Percentiles rank a stretch among this genome's conserved stretches.
These are phyloP conservation scores for Ogataea pilisensis DNA, from an alignment of 805 yeast genomes.

Conservation along the genomic window DNA sequence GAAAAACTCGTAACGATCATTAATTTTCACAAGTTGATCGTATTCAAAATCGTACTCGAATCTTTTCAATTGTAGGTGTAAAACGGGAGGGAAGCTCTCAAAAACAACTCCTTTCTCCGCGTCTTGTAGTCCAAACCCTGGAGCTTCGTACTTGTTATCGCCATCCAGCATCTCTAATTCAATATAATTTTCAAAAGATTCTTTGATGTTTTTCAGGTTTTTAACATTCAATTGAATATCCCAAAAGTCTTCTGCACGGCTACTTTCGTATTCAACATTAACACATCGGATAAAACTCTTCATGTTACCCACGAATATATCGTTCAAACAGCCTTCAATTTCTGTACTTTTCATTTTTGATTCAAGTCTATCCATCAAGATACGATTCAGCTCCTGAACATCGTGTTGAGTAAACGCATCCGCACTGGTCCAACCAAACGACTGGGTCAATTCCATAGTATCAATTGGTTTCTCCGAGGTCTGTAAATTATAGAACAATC, in stretches of 20 bases:
- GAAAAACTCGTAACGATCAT: conserved; percentile 89
- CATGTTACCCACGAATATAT: conserved; percentile 95
- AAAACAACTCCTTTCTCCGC: conserved; percentile 96
- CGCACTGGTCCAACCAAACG: conserved; percentile 96
- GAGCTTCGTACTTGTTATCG: conserved; percentile 93
- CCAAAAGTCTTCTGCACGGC: conserved; percentile 95
- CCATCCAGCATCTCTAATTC: conserved; percentile 88
- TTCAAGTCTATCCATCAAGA: conserved; percentile 91
- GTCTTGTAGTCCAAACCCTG: conserved; percentile 85
- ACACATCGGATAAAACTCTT: conserved; percentile 90
- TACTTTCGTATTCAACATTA: conserved; percentile 87
- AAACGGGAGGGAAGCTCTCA: conserved; percentile 83
- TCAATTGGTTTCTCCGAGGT: conserved; percentile 74
- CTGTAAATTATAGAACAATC: conserved; percentile 77
- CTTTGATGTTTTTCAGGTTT: conserved; percentile 64
- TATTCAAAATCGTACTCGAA: conserved; percentile 91
- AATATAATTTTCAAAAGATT: conserved; percentile 80
- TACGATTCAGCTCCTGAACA: conserved; percentile 93
- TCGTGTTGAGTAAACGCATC: conserved; percentile 98
- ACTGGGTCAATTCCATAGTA: conserved; percentile 79
- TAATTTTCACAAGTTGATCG: conserved; percentile 84
- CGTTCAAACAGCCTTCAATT: conserved; percentile 70
- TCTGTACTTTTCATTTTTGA: conserved; percentile 84
- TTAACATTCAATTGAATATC: conserved; percentile 95
- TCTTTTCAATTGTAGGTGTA: conserved; percentile 89